These are phyloP conservation scores for Melaleuca quinquenervia DNA, from an alignment of 345 rosid genomes.

Conservation along the genomic window DNA sequence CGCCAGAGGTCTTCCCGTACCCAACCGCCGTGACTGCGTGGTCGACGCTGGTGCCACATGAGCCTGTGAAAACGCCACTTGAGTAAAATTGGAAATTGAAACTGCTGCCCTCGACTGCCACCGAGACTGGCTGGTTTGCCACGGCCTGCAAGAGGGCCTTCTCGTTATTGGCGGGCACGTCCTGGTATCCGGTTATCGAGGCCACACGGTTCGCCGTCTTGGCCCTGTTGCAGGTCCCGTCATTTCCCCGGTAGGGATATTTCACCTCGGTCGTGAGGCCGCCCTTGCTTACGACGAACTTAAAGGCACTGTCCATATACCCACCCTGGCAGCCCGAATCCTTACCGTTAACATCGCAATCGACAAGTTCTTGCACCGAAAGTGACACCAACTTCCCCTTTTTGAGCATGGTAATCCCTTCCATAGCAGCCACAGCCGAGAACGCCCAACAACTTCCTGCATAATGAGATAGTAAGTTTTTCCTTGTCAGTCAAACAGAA, in stretches of 20 bases:
- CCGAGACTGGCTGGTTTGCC: slow-evolving; percentile 41
- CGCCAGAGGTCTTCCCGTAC: slow-evolving; percentile 30
- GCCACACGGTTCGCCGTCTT: neutral
- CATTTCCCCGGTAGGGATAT: slow-evolving; percentile 28
- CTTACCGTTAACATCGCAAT: slow-evolving; percentile 15
- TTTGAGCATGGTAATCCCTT: slow-evolving; percentile 31
- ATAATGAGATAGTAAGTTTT: neutral
- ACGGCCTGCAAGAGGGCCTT: slow-evolving; percentile 35
- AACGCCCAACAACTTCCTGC: slow-evolving; percentile 62
- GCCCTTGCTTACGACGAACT: slow-evolving; percentile 16
- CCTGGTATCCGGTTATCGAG: slow-evolving; percentile 18
- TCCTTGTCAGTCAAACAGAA: neutral
- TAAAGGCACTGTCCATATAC: slow-evolving; percentile 26
- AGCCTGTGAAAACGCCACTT: slow-evolving; percentile 27
- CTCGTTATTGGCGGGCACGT: slow-evolving; percentile 33
- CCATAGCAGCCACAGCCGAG: slow-evolving; percentile 46
- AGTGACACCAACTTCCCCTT: slow-evolving; percentile 29
- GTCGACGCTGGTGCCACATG: slow-evolving; percentile 21
- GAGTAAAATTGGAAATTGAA: slow-evolving; percentile 18
- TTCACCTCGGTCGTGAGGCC: slow-evolving; percentile 32
- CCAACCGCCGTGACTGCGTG: slow-evolving; percentile 49
- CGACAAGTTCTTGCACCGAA: slow-evolving; percentile 51
- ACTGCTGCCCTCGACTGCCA: slow-evolving; percentile 13
- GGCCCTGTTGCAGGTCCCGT: slow-evolving; percentile 16
- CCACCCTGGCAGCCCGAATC: slow-evolving; percentile 31